Conservation (phyloP, 2,329 filamentous ascomycete genomes). For the Clonostachys byssicola region DNA sequence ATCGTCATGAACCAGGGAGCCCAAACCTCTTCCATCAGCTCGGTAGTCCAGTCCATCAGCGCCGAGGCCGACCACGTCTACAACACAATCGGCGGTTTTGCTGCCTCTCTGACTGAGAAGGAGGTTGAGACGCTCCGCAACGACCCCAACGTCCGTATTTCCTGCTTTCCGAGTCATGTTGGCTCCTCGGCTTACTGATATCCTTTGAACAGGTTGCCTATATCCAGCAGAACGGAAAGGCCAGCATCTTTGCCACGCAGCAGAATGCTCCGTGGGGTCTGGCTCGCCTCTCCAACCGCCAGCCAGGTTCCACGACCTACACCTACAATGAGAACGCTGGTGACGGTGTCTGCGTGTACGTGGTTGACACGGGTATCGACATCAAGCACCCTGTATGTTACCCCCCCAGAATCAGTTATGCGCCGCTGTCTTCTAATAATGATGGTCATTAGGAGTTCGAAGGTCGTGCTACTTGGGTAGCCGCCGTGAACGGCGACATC, state of each 20-base stretch:
- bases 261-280: conserved; percentile 26
- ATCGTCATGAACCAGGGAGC: conserved; percentile 13
- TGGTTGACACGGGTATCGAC: conserved; percentile 33
- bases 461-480: conserved; percentile 24
- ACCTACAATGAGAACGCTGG: conserved; percentile 24
- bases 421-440: not conserved
- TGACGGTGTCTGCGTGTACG: conserved; percentile 27
- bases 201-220: conserved; percentile 15
- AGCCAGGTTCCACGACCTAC: conserved; percentile 14
- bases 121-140: conserved; percentile 10
- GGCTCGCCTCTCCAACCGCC: conserved; percentile 20
- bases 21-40: conserved; percentile 6
- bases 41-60: conserved; percentile 2
- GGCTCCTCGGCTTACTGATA: not conserved
- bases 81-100: conserved; percentile 12
- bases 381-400: conserved; percentile 21
- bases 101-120: conserved; percentile 9
- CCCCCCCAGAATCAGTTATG: not conserved
- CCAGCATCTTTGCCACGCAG: conserved; percentile 25
- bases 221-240: conserved; percentile 25
- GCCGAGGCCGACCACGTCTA: conserved; percentile 13
- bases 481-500: conserved; percentile 19
- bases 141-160: conserved; percentile 7
- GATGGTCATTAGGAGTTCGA: conserved; percentile 21
- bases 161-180: no score